phyloP scores from a whole-genome alignment of 495 filamentous ascomycete genomes.

The Tuber calosporum region DNA sequence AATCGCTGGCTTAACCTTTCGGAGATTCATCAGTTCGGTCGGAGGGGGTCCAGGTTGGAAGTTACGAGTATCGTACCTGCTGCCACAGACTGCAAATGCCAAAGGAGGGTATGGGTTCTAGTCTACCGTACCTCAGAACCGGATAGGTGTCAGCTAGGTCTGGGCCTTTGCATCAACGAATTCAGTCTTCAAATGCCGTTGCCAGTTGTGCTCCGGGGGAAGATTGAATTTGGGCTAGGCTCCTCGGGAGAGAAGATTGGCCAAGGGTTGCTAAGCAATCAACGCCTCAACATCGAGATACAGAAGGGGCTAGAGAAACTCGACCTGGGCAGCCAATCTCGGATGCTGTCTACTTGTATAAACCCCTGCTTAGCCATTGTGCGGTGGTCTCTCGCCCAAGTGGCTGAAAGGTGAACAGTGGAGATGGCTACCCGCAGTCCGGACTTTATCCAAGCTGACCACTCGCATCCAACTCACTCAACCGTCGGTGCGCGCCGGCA shows the following conservation, averaged over 20 bases:
- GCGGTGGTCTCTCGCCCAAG: background rate
- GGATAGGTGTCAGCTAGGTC: background rate
- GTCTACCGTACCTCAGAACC: too few species aligned
- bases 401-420: background rate
- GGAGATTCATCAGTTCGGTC: background rate
- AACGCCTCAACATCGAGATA: background rate
- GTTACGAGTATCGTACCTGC: too few species aligned
- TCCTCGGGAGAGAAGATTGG: background rate
- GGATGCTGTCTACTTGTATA: background rate
- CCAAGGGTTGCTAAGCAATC: background rate
- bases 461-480: too few species aligned
- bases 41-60: too few species aligned
- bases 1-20: background rate
- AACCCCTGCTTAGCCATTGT: background rate
- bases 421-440: background rate
- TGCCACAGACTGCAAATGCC: too few species aligned
- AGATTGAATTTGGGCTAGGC: background rate
- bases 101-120: background rate
- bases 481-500: background rate
- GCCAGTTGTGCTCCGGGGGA: background rate
- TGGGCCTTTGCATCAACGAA: background rate
- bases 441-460: background rate
- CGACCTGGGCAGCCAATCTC: background rate
- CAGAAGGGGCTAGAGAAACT: background rate
- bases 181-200: background rate